These are phyloP conservation scores for Zygoascus meyerae DNA, from an alignment of 1,139 yeast genomes.

Conservation along the genomic window DNA sequence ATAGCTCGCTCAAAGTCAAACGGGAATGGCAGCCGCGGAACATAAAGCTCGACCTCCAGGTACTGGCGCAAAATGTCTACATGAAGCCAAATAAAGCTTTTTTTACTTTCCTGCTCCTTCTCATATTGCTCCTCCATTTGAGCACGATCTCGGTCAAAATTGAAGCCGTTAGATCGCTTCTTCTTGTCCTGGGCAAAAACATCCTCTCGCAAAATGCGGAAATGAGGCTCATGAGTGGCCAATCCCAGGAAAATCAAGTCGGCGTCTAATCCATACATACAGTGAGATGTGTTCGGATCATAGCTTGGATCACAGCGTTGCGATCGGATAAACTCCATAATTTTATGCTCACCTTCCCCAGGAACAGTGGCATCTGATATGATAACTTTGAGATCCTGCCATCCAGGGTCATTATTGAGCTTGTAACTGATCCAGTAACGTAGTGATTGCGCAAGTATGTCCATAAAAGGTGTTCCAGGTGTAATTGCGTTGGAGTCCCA, in stretches of 20 bases:
- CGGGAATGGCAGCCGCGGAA: constrained; percentile 63
- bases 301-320: constrained; percentile 70
- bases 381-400: constrained; percentile 80
- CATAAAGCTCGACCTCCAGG: constrained; percentile 66
- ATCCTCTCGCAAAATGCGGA: constrained; percentile 88
- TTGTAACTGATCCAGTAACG: constrained; percentile 90
- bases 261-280: constrained; percentile 97
- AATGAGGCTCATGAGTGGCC: constrained; percentile 96
- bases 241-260: constrained; percentile 96
- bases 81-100: constrained; percentile 93
- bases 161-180: constrained; percentile 26
- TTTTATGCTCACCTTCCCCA: constrained; percentile 99
- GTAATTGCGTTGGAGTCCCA: constrained; percentile 95
- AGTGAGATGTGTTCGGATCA: constrained; percentile 84
- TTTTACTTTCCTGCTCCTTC: constrained; percentile 54
- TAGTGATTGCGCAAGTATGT: constrained; percentile 73
- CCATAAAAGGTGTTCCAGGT: constrained; percentile 99
- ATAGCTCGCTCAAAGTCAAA: constrained; percentile 92
- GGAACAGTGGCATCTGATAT: constrained; percentile 98
- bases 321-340: constrained; percentile 87
- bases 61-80: constrained; percentile 85
- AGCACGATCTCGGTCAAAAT: constrained; percentile 34
- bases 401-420: constrained; percentile 80
- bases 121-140: constrained; percentile 50
- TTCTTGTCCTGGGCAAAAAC: constrained; percentile 73